Base-by-base conservation (phyloP, 2,329 filamentous ascomycete species). In the Pezicula neosporulosa region DNA sequence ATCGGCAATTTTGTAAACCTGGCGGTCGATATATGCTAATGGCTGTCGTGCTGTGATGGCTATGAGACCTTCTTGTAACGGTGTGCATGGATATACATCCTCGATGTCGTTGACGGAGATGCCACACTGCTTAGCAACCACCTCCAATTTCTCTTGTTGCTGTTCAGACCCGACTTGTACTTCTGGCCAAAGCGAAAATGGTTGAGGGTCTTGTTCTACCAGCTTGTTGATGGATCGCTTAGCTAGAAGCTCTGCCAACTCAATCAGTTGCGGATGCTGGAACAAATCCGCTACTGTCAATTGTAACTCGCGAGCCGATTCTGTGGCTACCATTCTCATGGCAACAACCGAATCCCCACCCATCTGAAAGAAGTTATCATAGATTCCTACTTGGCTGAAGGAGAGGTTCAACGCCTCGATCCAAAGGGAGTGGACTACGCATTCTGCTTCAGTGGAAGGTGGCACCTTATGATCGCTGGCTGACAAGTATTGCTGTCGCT, bases 11-110 rank as follows among this genome's bases (percentile, higher is more conserved):
- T 57, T 44, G 4, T 48, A 49, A 18, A 56, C 41, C 27, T 45
- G 42, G 44, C 62, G 63, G 3, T 63, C 61, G 16, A 71, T 58
- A 45, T 72, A 73, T 3, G 61, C 57, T 6, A 63, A 66, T 3
- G 54, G 39, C 3, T 60, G 47, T 19, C 64, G 63, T 28, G 59
- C 47, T 6, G 69, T 60, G 7, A 71, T 51, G 1, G 67, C 63
- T 47, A 95, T 80, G 71, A 96, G 91, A 1, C 50, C 50, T 49
- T 52, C 45, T 28, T 52, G 50, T 37, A 52, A 43, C 16, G 50
- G 38, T 15, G 50, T 43, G 28, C 50, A 52, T 6, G 50, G 50
- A 39, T 52, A 52, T 30, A 43, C 39, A 30, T 48, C 50, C 33
- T 52, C 46, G 15, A 51, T 28, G 18, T 51, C 44, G 19, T 45